Percentiles rank a stretch among this genome's conserved stretches.
Conservation (phyloP, 306 rosid genomes). For the Castanea sativa region DNA sequence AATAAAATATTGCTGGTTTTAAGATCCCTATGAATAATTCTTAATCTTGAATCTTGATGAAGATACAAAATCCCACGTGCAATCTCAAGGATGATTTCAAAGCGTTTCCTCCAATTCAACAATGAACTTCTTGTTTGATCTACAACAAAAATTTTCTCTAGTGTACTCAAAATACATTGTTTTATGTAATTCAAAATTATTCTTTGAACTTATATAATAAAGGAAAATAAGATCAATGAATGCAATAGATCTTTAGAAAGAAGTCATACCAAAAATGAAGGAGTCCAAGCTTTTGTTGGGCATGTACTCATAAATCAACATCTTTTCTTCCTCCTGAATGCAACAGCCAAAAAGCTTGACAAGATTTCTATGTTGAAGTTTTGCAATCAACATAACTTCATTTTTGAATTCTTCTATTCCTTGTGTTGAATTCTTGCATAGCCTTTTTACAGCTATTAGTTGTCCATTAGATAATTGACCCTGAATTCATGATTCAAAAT, state of each 20-base stretch:
- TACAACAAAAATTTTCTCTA: background rate
- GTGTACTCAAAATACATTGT: too few species aligned
- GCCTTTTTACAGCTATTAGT: constrained; percentile 40
- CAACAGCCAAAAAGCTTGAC: constrained; percentile 41
- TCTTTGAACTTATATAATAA: too few species aligned
- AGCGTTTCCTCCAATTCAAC: background rate
- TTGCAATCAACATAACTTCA: constrained; percentile 28
- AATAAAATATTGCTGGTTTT: background rate
- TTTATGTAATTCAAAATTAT: too few species aligned
- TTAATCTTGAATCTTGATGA: background rate
- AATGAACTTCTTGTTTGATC: background rate
- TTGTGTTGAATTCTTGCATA: constrained; percentile 32
- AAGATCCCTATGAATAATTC: background rate
- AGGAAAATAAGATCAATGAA: too few species aligned
- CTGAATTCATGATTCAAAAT: constrained; percentile 8
- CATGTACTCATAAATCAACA: constrained; percentile 42
- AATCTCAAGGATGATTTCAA: background rate
- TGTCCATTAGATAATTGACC: constrained; percentile 26
- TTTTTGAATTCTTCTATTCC: constrained; percentile 35
- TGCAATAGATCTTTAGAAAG: too few species aligned
- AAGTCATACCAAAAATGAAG: constrained; percentile 31
- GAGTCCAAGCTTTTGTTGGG: constrained; percentile 40
- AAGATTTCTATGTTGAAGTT: constrained; percentile 45
- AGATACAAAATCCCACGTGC: background rate
- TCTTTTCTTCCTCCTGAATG: constrained; percentile 27